These are phyloP conservation scores for Ganoderma resinaceum DNA, from an alignment of 1,284 basidiomycete genomes.

Conservation along the genomic window DNA sequence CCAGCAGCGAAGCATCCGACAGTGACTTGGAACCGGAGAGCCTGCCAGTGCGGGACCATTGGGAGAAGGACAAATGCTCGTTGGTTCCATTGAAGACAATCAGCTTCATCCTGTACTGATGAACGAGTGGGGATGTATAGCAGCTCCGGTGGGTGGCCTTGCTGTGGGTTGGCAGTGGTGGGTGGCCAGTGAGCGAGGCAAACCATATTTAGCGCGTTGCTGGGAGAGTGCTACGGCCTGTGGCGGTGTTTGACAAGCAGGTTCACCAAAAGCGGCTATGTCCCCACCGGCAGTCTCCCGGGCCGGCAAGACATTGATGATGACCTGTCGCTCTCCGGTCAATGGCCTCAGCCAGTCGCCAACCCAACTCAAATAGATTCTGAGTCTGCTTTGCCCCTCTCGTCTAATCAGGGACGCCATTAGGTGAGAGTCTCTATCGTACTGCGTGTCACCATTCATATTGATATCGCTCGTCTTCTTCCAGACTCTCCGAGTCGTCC, in stretches of 20 bases:
- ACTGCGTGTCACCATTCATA: not conserved
- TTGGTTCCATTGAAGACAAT: conserved; percentile 31
- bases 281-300: not conserved
- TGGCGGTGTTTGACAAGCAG: not conserved
- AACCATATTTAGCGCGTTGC: conserved; percentile 1
- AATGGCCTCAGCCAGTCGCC: too few relatives aligned
- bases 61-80: conserved; percentile 18
- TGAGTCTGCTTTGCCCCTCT: not conserved
- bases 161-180: not conserved
- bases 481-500: not conserved
- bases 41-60: too few relatives aligned
- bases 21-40: conserved; percentile 5
- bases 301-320: not conserved
- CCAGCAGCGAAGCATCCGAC: conserved; percentile 24
- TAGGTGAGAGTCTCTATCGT: not conserved
- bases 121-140: not conserved
- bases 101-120: conserved; percentile 25
- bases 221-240: not conserved
- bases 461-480: not conserved
- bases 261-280: not conserved
- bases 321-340: too few relatives aligned
- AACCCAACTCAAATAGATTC: too few relatives aligned
- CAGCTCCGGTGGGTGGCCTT: not conserved
- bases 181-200: not conserved
- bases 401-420: not conserved